phyloP scores from a whole-genome alignment of 192 early-diverging fungal species.

The Coemansia sp. region DNA sequence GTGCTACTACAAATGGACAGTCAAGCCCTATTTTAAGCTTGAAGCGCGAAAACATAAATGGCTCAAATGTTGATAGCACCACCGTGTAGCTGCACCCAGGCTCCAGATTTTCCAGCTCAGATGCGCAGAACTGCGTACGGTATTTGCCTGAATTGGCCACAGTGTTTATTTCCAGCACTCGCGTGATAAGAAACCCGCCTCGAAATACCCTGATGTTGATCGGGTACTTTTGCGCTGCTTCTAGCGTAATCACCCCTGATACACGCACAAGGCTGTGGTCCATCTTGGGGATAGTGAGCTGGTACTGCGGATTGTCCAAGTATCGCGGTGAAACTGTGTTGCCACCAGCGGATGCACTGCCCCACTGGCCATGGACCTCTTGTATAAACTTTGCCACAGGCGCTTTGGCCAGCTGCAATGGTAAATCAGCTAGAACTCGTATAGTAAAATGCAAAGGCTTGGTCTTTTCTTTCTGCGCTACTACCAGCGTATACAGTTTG shows the following conservation, averaged over 20 bases:
- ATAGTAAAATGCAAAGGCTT: constrained; percentile 74
- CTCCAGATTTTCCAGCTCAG: constrained; percentile 60
- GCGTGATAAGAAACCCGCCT: constrained; percentile 69
- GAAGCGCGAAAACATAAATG: constrained; percentile 66
- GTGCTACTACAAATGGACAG: constrained; percentile 48
- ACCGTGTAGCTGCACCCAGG: constrained; percentile 69
- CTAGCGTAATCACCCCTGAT: constrained; percentile 59
- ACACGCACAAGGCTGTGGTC: constrained; percentile 1
- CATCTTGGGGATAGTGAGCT: constrained; percentile 53
- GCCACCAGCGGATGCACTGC: constrained; percentile 72
- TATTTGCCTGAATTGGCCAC: constrained; percentile 73
- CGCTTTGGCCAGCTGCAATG: constrained; percentile 63
- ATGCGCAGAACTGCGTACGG: constrained; percentile 72
- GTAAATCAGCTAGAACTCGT: constrained; percentile 63
- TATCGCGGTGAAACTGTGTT: constrained; percentile 67
- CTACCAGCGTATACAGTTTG: constrained; percentile 68
- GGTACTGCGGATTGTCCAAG: constrained; percentile 78
- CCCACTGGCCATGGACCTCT: constrained; percentile 68
- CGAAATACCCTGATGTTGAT: constrained; percentile 69
- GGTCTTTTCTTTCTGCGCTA: constrained; percentile 74
- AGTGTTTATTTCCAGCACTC: constrained; percentile 59
- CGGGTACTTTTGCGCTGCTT: constrained; percentile 62
- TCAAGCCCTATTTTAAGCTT: constrained; percentile 63
- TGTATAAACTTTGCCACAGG: constrained; percentile 34
- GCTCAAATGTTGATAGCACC: constrained; percentile 75